A percentile compares a stretch with the other conserved stretches of the same genome.
phyloP scores from a whole-genome alignment of 1,284 basidiomycete genomes.

The Heterobasidion annosum region DNA sequence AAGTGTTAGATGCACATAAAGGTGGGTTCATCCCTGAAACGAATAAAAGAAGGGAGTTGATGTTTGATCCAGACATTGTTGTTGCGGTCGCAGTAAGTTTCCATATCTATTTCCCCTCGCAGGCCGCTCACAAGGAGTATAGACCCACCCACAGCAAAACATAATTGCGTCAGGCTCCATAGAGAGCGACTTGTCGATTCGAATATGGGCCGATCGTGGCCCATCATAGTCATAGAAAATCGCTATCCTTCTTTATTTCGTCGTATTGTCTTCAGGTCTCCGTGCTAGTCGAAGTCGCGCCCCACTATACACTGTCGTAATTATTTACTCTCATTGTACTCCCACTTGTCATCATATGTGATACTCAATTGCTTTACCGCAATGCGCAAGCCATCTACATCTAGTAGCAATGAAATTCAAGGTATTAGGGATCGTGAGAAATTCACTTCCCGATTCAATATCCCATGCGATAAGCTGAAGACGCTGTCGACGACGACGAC shows the following conservation, averaged over 20 bases:
- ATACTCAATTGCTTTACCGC: too few relatives aligned
- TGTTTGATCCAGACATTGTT: constrained; percentile 45
- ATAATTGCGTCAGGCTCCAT: constrained; percentile 82
- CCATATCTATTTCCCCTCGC: neutral
- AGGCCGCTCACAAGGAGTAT: neutral
- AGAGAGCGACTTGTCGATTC: constrained; percentile 69
- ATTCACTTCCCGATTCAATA: too few relatives aligned
- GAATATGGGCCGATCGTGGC: constrained; percentile 66
- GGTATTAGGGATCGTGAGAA: too few relatives aligned
- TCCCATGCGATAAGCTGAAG: too few relatives aligned
- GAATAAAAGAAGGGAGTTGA: neutral
- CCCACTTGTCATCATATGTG: too few relatives aligned
- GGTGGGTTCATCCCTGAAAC: constrained; percentile 28
- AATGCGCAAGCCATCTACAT: too few relatives aligned
- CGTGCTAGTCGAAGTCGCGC: too few relatives aligned
- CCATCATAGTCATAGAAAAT: neutral
- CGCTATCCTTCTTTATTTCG: neutral
- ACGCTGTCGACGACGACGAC: too few relatives aligned
- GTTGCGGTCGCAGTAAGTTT: constrained; percentile 60
- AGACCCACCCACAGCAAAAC: constrained; percentile 78
- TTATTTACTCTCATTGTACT: too few relatives aligned
- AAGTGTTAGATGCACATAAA: constrained; percentile 69
- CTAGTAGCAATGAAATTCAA: too few relatives aligned
- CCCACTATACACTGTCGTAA: too few relatives aligned
- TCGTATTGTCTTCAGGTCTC: neutral